A percentile compares a stretch with the other conserved stretches of the same genome.
phyloP scores from a whole-genome alignment of 2,329 filamentous ascomycete species.

The Exophiala phaeomuriformis region DNA sequence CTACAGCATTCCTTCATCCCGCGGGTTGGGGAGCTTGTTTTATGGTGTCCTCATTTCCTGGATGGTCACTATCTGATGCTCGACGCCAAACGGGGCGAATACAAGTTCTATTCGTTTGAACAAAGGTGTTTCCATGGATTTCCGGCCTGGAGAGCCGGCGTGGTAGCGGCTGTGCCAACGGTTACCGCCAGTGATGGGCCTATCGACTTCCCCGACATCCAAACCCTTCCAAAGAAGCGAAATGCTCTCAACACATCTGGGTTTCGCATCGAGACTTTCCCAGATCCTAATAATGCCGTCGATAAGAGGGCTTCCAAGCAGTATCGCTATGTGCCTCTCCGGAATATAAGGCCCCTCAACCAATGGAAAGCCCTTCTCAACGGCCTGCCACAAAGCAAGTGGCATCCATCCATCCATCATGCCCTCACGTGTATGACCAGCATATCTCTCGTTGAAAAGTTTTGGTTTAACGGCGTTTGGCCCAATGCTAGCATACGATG shows the following conservation, averaged over 20 bases:
- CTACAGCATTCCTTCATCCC: constrained; percentile 47
- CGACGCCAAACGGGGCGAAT: constrained; percentile 29
- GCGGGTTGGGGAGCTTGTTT: constrained; percentile 50
- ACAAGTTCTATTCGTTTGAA: constrained; percentile 33
- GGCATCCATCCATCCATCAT: constrained; percentile 49
- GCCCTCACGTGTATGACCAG: constrained; percentile 49
- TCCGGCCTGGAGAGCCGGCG: constrained; percentile 51
- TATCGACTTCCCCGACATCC: constrained; percentile 41
- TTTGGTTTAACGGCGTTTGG: constrained; percentile 49
- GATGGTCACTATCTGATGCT: constrained; percentile 34
- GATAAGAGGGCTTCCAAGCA: constrained; percentile 49
- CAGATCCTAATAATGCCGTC: constrained; percentile 41
- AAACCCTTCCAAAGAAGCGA: constrained; percentile 35
- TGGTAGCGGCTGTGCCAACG: constrained; percentile 47
- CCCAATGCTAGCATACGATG: constrained; percentile 48
- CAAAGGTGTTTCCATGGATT: constrained; percentile 32
- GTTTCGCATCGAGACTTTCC: constrained; percentile 51
- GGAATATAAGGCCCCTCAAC: constrained; percentile 49
- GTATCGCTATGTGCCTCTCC: constrained; percentile 49
- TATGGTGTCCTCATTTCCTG: constrained; percentile 40
- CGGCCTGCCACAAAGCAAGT: constrained; percentile 34
- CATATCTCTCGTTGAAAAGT: constrained; percentile 47
- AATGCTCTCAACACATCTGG: constrained; percentile 45
- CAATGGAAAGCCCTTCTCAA: constrained; percentile 47
- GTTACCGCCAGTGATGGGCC: constrained; percentile 30